phyloP scores from a whole-genome alignment of 805 yeast genomes.

The Candida tibetensis region DNA sequence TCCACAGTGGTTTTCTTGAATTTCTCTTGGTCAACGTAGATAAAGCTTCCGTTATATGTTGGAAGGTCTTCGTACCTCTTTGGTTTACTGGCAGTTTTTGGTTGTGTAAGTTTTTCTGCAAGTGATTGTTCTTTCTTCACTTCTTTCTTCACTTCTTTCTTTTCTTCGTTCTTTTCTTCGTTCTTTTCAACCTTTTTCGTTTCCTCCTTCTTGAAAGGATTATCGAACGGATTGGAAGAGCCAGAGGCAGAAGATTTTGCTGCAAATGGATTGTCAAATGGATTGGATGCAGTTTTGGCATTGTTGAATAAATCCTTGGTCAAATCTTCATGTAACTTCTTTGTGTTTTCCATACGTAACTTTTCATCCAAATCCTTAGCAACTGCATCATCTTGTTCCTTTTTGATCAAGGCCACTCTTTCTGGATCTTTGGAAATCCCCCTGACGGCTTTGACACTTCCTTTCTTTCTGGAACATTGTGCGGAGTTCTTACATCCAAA shows the following conservation, averaged over 20 bases:
- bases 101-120: constrained; percentile 13
- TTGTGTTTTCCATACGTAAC: constrained; percentile 42
- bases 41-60: constrained; percentile 59
- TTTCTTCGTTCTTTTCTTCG: constrained; percentile 13
- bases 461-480: constrained; percentile 64
- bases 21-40: constrained; percentile 72
- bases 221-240: constrained; percentile 1
- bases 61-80: constrained; percentile 33
- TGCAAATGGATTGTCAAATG: constrained; percentile 25
- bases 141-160: neutral
- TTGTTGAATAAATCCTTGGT: constrained; percentile 29
- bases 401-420: constrained; percentile 38
- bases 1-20: constrained; percentile 52
- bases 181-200: neutral
- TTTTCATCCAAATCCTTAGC: constrained; percentile 38
- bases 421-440: constrained; percentile 65
- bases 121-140: constrained; percentile 17
- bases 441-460: constrained; percentile 72
- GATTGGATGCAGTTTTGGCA: constrained; percentile 16
- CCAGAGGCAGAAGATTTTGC: constrained; percentile 3
- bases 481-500: constrained; percentile 63
- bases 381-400: constrained; percentile 28
- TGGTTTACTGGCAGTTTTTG: constrained; percentile 7
- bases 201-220: neutral
- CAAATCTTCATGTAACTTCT: constrained; percentile 36